A percentile compares a stretch with the other conserved stretches of the same genome.
These are phyloP conservation scores for Cajanus cajan DNA, from an alignment of 306 rosid species.

Conservation along the genomic window DNA sequence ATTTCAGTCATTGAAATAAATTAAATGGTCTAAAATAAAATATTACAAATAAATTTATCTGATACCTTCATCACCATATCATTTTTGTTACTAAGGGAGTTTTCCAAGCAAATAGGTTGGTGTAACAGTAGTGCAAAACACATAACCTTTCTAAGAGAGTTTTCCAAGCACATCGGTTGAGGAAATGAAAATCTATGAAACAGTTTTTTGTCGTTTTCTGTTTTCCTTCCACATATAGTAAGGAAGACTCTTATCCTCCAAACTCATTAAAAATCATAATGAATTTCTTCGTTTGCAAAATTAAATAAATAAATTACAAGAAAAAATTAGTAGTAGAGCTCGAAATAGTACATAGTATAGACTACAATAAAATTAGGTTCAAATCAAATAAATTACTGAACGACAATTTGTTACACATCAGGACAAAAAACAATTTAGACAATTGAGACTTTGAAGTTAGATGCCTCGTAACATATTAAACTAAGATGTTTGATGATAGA, in stretches of 20 bases:
- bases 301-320: neutral
- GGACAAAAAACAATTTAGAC: slow-evolving; percentile 14
- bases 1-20: too few species aligned
- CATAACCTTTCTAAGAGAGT: neutral
- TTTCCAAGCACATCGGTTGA: neutral
- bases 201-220: neutral
- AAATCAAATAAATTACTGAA: neutral
- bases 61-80: too few species aligned
- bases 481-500: slow-evolving; percentile 4
- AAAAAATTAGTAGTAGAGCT: neutral
- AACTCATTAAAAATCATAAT: neutral
- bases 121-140: neutral
- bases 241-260: neutral
- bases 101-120: too few species aligned
- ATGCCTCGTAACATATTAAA: neutral
- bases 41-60: too few species aligned
- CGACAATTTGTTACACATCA: neutral
- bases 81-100: too few species aligned
- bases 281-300: neutral
- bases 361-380: neutral
- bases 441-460: neutral
- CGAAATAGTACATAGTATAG: neutral
- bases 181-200: neutral
- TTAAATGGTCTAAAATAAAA: too few species aligned
- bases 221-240: neutral